Base-by-base conservation (phyloP, 176 grass and related monocot genomes). In the Avena atlantica region DNA sequence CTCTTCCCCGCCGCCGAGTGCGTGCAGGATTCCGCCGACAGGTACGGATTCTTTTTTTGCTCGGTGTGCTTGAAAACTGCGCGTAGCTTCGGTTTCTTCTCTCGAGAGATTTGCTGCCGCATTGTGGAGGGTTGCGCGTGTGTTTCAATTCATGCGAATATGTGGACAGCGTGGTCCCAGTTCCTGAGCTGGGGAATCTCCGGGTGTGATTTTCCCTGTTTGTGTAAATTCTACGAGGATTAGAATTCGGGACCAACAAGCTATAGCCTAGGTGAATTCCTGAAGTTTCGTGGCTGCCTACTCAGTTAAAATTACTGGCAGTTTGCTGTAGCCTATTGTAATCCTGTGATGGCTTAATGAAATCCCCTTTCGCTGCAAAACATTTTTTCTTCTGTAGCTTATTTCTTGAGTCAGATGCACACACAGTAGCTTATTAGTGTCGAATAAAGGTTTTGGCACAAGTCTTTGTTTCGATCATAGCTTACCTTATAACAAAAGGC, bases 21-120 rank as follows among this genome's bases (percentile, higher is more conserved):
- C 86, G 92, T 97, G 83, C 92, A 97, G 91, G 95, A 97, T 92
- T 97, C 95, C 42, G 90, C 95, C 78, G 95, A 97, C 61, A 97
- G 95, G 95, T 97, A 44, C 53, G 82, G 16, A 9, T 90, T 71
- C 25, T 31, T 48, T 66, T 23, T 23, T 68, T 23, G 64, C 21
- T 67, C 27, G 52, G 78, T 91, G 83, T 24, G 58, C n/a, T 16
- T 19, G 70, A 70, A n/a, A 42, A 55, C 4, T 2, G 34, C 57
- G 31, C 11, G 9, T 42, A 23, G 51, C 70, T 69, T 60, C 42
- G n/a, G 76, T 82, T 24, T 49, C 8, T 4, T 25, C 12, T 37
- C 2, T 65, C 48, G 2, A 9, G 36, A 56, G 49, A 27, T 81
- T 69, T 59, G 76, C 21, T n/a, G 60, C 23, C 31, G 47, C 76